These are phyloP conservation scores for Strigomonas oncopelti DNA, from an alignment of 208 protist genomes.

Conservation along the genomic window DNA sequence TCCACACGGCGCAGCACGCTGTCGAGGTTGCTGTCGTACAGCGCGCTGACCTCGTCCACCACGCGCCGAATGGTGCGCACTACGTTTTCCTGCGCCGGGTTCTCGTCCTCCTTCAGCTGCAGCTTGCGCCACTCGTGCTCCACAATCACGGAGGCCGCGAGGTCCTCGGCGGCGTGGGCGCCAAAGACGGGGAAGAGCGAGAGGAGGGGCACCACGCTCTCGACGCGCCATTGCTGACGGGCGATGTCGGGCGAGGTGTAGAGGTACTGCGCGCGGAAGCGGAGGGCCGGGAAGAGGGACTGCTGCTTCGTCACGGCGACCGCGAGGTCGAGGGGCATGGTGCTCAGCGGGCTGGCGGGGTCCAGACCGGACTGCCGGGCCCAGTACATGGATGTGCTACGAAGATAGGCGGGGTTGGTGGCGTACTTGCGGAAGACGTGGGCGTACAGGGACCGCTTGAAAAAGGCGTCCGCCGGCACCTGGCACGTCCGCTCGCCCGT, in stretches of 20 bases:
- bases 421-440: conserved; percentile 84
- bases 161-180: conserved; percentile 63
- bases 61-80: conserved; percentile 47
- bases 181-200: conserved; percentile 76
- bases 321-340: conserved; percentile 71
- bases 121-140: conserved; percentile 75
- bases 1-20: conserved; percentile 62
- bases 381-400: conserved; percentile 78
- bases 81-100: conserved; percentile 62
- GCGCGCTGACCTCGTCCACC: conserved; percentile 51
- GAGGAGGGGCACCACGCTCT: conserved; percentile 77
- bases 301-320: conserved; percentile 70
- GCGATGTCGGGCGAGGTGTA: conserved; percentile 79
- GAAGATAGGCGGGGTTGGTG: conserved; percentile 70
- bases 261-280: conserved; percentile 73
- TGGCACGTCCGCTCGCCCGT: conserved; percentile 50
- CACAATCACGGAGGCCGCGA: conserved; percentile 70
- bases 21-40: conserved; percentile 64
- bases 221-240: conserved; percentile 78
- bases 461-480: conserved; percentile 31
- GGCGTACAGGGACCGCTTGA: conserved; percentile 65
- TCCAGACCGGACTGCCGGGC: conserved; percentile 68
- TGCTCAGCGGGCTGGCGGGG: conserved; percentile 23
- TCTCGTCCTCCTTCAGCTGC: conserved; percentile 40
- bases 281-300: conserved; percentile 73